Percentiles rank a stretch among this genome's conserved stretches.
Evolutionary conservation across 352 stramenopile species (phyloP).

Genomic region (Globisporangium cystogenes): DNA sequence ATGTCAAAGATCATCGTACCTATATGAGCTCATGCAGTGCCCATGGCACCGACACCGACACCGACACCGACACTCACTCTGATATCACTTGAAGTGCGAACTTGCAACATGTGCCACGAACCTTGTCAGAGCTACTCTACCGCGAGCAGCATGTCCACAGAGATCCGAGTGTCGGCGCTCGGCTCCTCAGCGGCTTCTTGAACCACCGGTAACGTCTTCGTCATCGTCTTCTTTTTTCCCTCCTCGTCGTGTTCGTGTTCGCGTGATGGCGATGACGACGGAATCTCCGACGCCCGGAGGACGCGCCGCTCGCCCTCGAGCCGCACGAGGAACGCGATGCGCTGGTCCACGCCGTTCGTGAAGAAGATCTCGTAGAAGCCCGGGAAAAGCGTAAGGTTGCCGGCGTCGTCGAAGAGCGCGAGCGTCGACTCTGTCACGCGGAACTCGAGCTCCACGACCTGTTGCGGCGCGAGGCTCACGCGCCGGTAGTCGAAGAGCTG

Average conservation of each 20-base stretch:
- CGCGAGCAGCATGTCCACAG: background rate
- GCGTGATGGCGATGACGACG: background rate
- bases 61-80: too few species aligned
- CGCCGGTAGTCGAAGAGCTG: conserved; percentile 71
- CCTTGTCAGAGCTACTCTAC: conserved; percentile 4
- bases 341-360: conserved; percentile 65
- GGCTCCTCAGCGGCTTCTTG: background rate
- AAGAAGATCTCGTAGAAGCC: conserved; percentile 75
- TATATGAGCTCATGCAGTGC: too few species aligned
- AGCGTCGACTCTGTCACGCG: conserved; percentile 38
- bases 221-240: too few species aligned
- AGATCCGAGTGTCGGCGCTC: too few species aligned
- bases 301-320: conserved; percentile 36
- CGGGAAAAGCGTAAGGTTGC: conserved; percentile 47
- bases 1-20: too few species aligned
- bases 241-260: background rate
- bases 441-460: conserved; percentile 35
- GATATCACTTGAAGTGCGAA: too few species aligned
- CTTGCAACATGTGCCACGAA: too few species aligned
- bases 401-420: conserved; percentile 48
- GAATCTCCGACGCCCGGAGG: conserved; percentile 31
- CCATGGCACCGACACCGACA: too few species aligned
- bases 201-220: background rate
- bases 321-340: conserved; percentile 58
- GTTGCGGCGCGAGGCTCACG: conserved; percentile 33